phyloP scores from a whole-genome alignment of 1,284 basidiomycete species.

The Rugosomyces carneus region DNA sequence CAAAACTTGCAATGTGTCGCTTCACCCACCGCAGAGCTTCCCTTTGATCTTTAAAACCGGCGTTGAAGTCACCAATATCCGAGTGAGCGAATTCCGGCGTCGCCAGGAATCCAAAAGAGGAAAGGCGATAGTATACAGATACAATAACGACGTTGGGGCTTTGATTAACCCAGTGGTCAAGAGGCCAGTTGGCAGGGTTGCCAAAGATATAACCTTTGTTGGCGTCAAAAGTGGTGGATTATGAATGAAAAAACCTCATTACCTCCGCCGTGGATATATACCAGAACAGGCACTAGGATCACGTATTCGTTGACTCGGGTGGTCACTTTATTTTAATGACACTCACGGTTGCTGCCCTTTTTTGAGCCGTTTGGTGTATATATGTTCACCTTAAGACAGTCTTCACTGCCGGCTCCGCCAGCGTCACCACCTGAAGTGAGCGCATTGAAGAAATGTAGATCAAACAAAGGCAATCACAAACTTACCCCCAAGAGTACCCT shows the following conservation, averaged over 20 bases:
- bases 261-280: constrained; percentile 67
- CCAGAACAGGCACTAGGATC: constrained; percentile 49
- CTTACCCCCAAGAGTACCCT: constrained; percentile 45
- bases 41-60: constrained; percentile 56
- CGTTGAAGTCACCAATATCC: constrained; percentile 46
- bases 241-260: not conserved
- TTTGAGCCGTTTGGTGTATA: constrained; percentile 43
- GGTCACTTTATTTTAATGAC: too few species aligned
- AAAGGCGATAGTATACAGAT: constrained; percentile 49
- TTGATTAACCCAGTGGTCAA: constrained; percentile 48
- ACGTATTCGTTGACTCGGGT: too few species aligned
- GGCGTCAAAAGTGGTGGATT: constrained; percentile 4
- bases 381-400: constrained; percentile 50
- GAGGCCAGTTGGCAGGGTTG: constrained; percentile 51
- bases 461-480: not conserved
- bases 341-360: constrained; percentile 34
- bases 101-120: constrained; percentile 48
- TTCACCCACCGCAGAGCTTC: constrained; percentile 60
- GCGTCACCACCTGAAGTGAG: constrained; percentile 36
- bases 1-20: constrained; percentile 53
- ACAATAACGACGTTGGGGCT: constrained; percentile 47
- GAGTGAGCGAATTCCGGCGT: constrained; percentile 36
- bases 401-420: constrained; percentile 58
- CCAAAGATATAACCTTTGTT: constrained; percentile 45
- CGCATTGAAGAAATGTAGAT: not conserved